These are phyloP conservation scores for Verticillium isaacii DNA, from an alignment of 2,329 filamentous ascomycete genomes.

Conservation along the genomic window DNA sequence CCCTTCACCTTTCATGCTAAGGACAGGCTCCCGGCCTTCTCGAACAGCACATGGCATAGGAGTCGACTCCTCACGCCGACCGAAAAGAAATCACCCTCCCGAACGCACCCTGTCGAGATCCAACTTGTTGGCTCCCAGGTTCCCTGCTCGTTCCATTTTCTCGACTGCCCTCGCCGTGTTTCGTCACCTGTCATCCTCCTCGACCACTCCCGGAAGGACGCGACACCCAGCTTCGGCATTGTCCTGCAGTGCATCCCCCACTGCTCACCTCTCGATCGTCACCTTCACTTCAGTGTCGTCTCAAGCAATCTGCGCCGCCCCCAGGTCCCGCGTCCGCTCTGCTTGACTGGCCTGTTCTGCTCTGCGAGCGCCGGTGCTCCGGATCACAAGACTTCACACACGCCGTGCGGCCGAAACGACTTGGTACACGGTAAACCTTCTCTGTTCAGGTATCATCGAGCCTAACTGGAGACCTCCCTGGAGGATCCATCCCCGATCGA, in stretches of 20 bases:
- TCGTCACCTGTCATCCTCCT: conserved; percentile 3
- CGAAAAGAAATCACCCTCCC: not conserved
- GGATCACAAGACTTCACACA: not conserved
- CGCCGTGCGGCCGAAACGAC: not conserved
- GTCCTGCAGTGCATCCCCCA: not conserved
- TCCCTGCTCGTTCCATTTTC: conserved; percentile 1
- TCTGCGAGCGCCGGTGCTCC: not conserved
- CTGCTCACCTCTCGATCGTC: not conserved
- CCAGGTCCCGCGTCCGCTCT: too few species aligned
- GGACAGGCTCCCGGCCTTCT: conserved; percentile 16
- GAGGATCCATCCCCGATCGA: conserved; percentile 14
- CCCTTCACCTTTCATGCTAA: conserved; percentile 26
- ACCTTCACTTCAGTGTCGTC: not conserved
- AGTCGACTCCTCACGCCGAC: conserved; percentile 11
- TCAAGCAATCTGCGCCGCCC: not conserved
- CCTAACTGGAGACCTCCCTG: not conserved
- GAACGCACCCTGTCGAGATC: conserved; percentile 6
- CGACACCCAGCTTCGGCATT: not conserved
- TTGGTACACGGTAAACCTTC: not conserved
- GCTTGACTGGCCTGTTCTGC: not conserved
- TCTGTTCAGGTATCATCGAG: conserved; percentile 4
- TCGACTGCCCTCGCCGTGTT: conserved; percentile 6
- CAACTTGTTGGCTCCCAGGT: conserved; percentile 3
- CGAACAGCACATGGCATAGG: conserved; percentile 10
- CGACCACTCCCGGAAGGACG: not conserved